Percentiles rank a stretch among this genome's conserved stretches.
These are phyloP conservation scores for Draba incana DNA, from an alignment of 345 rosid genomes.

Conservation along the genomic window DNA sequence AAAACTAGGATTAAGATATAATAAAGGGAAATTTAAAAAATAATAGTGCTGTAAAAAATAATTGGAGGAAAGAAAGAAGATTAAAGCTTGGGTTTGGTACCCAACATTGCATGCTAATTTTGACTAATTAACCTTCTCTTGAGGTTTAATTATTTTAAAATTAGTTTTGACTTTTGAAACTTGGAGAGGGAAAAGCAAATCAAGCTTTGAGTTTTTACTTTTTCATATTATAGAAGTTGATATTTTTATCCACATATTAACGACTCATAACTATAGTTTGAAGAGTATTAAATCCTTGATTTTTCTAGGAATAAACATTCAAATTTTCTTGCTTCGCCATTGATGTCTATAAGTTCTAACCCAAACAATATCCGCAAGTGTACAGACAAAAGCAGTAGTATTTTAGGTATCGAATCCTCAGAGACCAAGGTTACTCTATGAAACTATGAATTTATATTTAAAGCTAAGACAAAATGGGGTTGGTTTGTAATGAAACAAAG, in stretches of 20 bases:
- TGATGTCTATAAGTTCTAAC: too few species aligned
- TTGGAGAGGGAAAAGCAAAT: too few species aligned
- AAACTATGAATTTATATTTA: too few species aligned
- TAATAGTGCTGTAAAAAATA: neutral
- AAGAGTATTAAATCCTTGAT: neutral
- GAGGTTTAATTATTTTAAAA: conserved; percentile 13
- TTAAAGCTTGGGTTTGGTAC: conserved; percentile 44
- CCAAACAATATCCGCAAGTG: too few species aligned
- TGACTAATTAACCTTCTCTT: conserved; percentile 34
- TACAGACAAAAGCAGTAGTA: too few species aligned
- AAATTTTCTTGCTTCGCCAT: conserved; percentile 14
- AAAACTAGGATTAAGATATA: conserved; percentile 7
- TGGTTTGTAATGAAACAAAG: too few species aligned
- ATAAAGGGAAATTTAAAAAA: conserved; percentile 2
- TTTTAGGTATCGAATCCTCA: too few species aligned
- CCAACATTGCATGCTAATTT: conserved; percentile 26
- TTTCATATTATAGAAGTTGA: too few species aligned
- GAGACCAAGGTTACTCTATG: too few species aligned
- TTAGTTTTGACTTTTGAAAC: neutral
- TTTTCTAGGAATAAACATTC: neutral
- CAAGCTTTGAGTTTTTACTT: too few species aligned
- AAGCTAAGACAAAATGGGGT: too few species aligned
- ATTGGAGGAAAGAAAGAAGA: conserved; percentile 1
- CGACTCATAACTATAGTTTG: conserved; percentile 24
- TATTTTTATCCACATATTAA: neutral